Conservation (phyloP, 2,329 filamentous ascomycete species). For the Alternaria atra region DNA sequence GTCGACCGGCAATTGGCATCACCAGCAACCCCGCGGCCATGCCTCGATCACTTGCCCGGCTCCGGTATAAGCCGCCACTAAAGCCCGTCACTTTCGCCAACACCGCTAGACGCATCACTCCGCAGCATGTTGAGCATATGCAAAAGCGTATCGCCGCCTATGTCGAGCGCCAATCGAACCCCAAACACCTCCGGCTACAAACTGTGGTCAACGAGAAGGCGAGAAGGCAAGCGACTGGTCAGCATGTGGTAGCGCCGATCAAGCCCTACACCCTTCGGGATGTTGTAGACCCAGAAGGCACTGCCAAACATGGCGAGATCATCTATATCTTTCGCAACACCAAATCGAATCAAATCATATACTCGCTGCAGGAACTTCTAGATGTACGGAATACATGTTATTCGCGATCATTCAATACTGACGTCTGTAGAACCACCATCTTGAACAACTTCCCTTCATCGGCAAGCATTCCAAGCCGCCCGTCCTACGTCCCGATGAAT, state of each 20-base stretch:
- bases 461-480: slow-evolving; percentile 71
- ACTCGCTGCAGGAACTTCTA: slow-evolving; percentile 66
- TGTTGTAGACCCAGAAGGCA: slow-evolving; percentile 40
- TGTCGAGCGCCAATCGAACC: slow-evolving; percentile 38
- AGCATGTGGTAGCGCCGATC: slow-evolving; percentile 20
- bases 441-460: slow-evolving; percentile 68
- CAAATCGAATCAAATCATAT: slow-evolving; percentile 70
- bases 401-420: neutral
- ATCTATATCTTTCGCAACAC: slow-evolving; percentile 71
- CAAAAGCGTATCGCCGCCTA: slow-evolving; percentile 25
- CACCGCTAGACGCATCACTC: slow-evolving; percentile 8
- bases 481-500: slow-evolving; percentile 68
- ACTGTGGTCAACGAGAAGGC: slow-evolving; percentile 37
- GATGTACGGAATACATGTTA: slow-evolving; percentile 56
- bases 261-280: slow-evolving; percentile 53
- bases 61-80: slow-evolving; percentile 35
- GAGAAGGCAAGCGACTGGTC: slow-evolving; percentile 29
- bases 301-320: slow-evolving; percentile 61
- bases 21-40: slow-evolving; percentile 28
- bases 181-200: slow-evolving; percentile 32
- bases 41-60: slow-evolving; percentile 42
- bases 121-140: slow-evolving; percentile 8
- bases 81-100: slow-evolving; percentile 27
- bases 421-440: slow-evolving; percentile 56
- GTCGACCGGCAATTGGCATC: slow-evolving; percentile 13